Conservation (phyloP, 2,329 filamentous ascomycete species). For the Xylaria multiplex region DNA sequence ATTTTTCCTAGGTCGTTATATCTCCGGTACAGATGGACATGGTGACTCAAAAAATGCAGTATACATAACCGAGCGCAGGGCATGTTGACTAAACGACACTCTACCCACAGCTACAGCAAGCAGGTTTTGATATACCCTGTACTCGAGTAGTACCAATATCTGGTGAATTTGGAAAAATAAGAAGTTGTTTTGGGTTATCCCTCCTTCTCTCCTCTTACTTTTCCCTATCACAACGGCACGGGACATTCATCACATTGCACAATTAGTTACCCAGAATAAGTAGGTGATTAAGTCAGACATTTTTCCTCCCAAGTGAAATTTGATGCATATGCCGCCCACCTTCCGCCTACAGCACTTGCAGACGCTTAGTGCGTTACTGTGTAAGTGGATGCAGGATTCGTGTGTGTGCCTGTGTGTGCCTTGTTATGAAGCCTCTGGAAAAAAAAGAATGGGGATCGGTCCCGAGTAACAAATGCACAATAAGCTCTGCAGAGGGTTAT, state of each 20-base stretch:
- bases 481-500: slow-evolving; percentile 15
- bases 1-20: slow-evolving; percentile 23
- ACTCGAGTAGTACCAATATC: slow-evolving; percentile 5
- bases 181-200: not conserved
- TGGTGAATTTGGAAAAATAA: slow-evolving; percentile 12
- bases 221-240: slow-evolving; percentile 16
- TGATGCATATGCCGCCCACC: slow-evolving; percentile 34
- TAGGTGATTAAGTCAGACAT: slow-evolving; percentile 27
- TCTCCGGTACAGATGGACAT: slow-evolving; percentile 23
- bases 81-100: slow-evolving; percentile 19
- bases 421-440: slow-evolving; percentile 15
- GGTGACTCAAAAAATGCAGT: slow-evolving; percentile 16
- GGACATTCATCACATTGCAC: slow-evolving; percentile 7
- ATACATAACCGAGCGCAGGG: slow-evolving; percentile 31
- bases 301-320: slow-evolving; percentile 24
- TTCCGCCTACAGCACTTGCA: slow-evolving; percentile 27
- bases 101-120: slow-evolving; percentile 7
- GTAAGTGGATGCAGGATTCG: slow-evolving; percentile 22
- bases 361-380: slow-evolving; percentile 21
- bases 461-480: slow-evolving; percentile 28
- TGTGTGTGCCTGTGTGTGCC: slow-evolving; percentile 10
- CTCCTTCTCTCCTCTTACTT: not conserved
- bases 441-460: slow-evolving; percentile 27
- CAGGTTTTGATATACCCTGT: slow-evolving; percentile 15
- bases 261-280: slow-evolving; percentile 15